phyloP scores from a whole-genome alignment of 148 eudicot species.

The Limonium bicolor region DNA sequence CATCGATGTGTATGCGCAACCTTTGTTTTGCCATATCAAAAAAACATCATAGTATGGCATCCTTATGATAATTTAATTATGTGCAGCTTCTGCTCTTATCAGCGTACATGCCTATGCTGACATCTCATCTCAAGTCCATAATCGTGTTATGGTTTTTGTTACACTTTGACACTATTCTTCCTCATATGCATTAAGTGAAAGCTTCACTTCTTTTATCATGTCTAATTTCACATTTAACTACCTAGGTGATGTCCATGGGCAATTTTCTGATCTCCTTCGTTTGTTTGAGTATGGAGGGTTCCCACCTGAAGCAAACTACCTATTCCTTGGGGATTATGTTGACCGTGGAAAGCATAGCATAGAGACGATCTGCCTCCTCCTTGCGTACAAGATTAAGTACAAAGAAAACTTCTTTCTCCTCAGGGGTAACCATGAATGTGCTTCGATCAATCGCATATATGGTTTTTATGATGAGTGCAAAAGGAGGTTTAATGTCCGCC shows the following conservation, averaged over 20 bases:
- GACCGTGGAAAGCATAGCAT: slow-evolving; percentile 86
- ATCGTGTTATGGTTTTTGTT: no score
- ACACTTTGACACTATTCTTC: not conserved
- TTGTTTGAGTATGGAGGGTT: slow-evolving; percentile 79
- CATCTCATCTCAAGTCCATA: no score
- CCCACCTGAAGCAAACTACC: slow-evolving; percentile 62
- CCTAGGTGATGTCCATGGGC: slow-evolving; percentile 70
- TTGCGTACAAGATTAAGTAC: slow-evolving; percentile 70
- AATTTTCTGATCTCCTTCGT: slow-evolving; percentile 66
- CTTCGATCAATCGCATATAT: slow-evolving; percentile 73
- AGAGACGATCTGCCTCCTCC: slow-evolving; percentile 72
- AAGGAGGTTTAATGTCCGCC: slow-evolving; percentile 67
- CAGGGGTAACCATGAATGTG: slow-evolving; percentile 77
- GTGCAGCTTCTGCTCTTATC: no score
- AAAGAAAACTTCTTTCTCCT: slow-evolving; percentile 78
- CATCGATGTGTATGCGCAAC: no score
- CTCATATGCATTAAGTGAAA: not conserved
- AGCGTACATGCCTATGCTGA: no score
- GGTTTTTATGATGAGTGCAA: slow-evolving; percentile 80
- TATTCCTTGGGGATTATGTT: slow-evolving; percentile 71
- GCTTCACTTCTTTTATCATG: slow-evolving; percentile 1
- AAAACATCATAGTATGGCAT: no score
- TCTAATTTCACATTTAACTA: slow-evolving; percentile 5
- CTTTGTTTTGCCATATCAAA: no score
- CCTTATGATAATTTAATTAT: no score